phyloP scores from a whole-genome alignment of 2,329 filamentous ascomycete species.

The Penicillium sp. region DNA sequence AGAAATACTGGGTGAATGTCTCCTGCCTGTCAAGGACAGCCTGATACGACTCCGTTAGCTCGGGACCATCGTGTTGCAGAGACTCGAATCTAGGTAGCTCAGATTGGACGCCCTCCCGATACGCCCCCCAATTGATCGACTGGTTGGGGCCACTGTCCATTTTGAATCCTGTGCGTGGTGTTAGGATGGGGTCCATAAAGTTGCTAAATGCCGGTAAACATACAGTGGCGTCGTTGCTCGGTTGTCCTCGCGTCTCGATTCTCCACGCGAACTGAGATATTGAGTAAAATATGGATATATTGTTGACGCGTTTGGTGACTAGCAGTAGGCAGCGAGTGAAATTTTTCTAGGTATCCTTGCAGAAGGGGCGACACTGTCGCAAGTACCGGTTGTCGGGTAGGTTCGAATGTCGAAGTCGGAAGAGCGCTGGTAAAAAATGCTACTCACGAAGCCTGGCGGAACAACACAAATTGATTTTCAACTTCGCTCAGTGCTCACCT shows the following conservation, averaged over 20 bases:
- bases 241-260: not conserved
- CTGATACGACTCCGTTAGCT: not conserved
- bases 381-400: not conserved
- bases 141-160: not conserved
- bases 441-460: too few species aligned
- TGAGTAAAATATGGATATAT: not conserved
- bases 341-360: not conserved
- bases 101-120: not conserved
- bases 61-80: not conserved
- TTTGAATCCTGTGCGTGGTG: not conserved
- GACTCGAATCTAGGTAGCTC: conserved; percentile 2
- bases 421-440: too few species aligned
- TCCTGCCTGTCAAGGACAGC: conserved; percentile 4
- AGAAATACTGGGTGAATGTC: conserved; percentile 9
- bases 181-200: not conserved
- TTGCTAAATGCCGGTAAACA: not conserved
- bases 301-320: too few species aligned
- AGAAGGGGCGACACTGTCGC: too few species aligned
- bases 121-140: conserved; percentile 1
- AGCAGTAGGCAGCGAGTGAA: too few species aligned
- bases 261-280: not conserved
- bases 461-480: too few species aligned
- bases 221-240: not conserved
- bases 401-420: too few species aligned
- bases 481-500: too few species aligned